These are phyloP conservation scores for Fraxinus greggii DNA, from an alignment of 305 asterid species.

Conservation along the genomic window DNA sequence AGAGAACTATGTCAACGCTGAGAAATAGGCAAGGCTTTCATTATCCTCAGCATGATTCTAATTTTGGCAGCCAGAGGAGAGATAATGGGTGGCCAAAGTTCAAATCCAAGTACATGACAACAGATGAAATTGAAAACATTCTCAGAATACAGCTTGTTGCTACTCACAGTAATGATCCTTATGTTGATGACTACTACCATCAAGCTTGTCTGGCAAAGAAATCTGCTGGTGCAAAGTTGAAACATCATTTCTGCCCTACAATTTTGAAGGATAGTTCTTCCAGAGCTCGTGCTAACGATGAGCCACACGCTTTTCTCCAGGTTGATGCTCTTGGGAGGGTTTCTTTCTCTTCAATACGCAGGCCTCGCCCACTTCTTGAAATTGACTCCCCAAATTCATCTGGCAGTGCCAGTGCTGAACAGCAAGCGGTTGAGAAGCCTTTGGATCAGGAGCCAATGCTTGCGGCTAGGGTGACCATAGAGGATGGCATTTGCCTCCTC, in stretches of 20 bases:
- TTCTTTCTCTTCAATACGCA: slow-evolving; percentile 78
- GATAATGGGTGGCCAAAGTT: slow-evolving; percentile 75
- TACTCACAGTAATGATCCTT: slow-evolving; percentile 88
- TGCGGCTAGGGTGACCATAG: slow-evolving; percentile 85
- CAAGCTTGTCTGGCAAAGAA: slow-evolving; percentile 86
- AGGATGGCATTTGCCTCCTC: slow-evolving; percentile 80
- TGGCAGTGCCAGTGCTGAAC: slow-evolving; percentile 39
- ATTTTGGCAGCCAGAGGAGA: slow-evolving; percentile 45
- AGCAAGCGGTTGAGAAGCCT: slow-evolving; percentile 54
- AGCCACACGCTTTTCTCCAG: slow-evolving; percentile 90
- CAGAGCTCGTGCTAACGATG: slow-evolving; percentile 61
- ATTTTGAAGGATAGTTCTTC: slow-evolving; percentile 62
- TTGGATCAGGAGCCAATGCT: slow-evolving; percentile 96
- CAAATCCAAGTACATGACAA: slow-evolving; percentile 75
- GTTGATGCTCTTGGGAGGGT: slow-evolving; percentile 97
- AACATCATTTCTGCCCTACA: slow-evolving; percentile 84
- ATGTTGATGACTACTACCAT: slow-evolving; percentile 82
- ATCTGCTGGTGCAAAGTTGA: slow-evolving; percentile 72
- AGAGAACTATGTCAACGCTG: slow-evolving; percentile 53
- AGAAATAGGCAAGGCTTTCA: slow-evolving; percentile 60
- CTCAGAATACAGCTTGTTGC: slow-evolving; percentile 86
- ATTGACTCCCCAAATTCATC: slow-evolving; percentile 69
- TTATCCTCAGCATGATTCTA: slow-evolving; percentile 53
- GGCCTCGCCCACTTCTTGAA: slow-evolving; percentile 97
- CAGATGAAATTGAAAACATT: slow-evolving; percentile 83